These are phyloP conservation scores for Apiospora aurea DNA, from an alignment of 2,329 filamentous ascomycete genomes.

Conservation along the genomic window DNA sequence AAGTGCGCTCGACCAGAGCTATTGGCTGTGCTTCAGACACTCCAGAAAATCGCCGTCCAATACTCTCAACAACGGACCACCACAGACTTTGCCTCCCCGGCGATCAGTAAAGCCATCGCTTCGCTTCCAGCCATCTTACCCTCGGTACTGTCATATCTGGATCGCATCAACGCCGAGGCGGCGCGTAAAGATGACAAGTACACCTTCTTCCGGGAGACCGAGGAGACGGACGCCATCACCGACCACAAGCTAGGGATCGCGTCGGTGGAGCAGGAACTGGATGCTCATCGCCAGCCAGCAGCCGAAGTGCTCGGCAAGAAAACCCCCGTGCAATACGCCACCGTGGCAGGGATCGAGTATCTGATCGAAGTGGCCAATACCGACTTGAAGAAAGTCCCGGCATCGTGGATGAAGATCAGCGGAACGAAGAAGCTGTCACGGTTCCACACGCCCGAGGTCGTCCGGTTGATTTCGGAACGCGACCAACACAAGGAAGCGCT, in stretches of 20 bases:
- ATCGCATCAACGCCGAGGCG: constrained; percentile 84
- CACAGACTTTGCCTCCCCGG: constrained; percentile 72
- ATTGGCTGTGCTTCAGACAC: constrained; percentile 80
- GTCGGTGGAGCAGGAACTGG: constrained; percentile 88
- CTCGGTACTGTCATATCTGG: constrained; percentile 76
- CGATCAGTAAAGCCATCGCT: constrained; percentile 75
- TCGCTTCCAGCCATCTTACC: constrained; percentile 79
- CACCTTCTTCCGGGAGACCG: constrained; percentile 84
- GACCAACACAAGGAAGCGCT: constrained; percentile 96
- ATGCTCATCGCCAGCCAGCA: constrained; percentile 75
- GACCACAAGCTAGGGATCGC: constrained; percentile 90
- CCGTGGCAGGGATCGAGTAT: constrained; percentile 90
- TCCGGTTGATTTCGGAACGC: constrained; percentile 81
- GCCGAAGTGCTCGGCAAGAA: constrained; percentile 76
- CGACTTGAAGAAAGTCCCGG: constrained; percentile 85
- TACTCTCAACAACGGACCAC: constrained; percentile 73
- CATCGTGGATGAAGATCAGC: constrained; percentile 93
- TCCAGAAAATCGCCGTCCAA: constrained; percentile 82
- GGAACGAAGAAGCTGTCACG: constrained; percentile 91
- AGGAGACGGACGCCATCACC: constrained; percentile 88
- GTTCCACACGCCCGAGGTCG: constrained; percentile 92
- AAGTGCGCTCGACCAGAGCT: constrained; percentile 93
- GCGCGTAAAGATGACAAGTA: constrained; percentile 93
- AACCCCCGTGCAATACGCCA: constrained; percentile 76
- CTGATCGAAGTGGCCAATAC: constrained; percentile 89